Evolutionary conservation across 257 asterid species (phyloP).

Genomic region (Rubia yunnanensis): DNA sequence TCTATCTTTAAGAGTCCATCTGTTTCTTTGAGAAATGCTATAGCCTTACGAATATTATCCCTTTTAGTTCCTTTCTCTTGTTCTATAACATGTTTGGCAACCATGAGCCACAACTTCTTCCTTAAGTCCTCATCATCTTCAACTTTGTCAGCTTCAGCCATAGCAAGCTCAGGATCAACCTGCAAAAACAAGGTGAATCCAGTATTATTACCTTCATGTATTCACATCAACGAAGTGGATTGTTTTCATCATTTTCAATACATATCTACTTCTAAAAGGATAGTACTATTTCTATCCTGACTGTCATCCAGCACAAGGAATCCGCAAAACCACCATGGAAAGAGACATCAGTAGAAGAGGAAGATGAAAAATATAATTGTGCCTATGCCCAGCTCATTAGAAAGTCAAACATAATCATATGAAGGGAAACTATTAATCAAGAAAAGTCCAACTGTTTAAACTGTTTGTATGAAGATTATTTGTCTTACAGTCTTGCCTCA

Average conservation of each 20-base stretch:
- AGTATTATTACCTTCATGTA: neutral
- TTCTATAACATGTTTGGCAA: conserved; percentile 91
- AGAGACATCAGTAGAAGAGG: neutral
- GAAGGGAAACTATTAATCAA: neutral
- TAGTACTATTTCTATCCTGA: neutral
- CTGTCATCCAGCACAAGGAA: neutral
- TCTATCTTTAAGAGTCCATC: conserved; percentile 95
- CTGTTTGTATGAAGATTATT: neutral
- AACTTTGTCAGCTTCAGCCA: conserved; percentile 99
- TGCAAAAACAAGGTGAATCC: conserved; percentile 19
- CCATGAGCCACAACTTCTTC: conserved; percentile 97
- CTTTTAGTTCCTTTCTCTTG: conserved; percentile 97
- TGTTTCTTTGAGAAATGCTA: conserved; percentile 96
- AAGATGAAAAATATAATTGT: neutral
- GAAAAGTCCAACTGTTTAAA: neutral
- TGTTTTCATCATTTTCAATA: conserved; percentile 1
- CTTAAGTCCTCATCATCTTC: conserved; percentile 97
- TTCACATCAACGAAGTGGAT: neutral
- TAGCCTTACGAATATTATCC: conserved; percentile 95
- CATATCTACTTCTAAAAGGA: neutral
- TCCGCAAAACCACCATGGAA: neutral
- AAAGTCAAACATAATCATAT: neutral
- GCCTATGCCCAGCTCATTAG: neutral
- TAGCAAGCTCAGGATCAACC: conserved; percentile 98
- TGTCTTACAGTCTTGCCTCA: neutral